Base-by-base conservation (phyloP, 2,329 filamentous ascomycete genomes). In the Polytolypa hystricis region DNA sequence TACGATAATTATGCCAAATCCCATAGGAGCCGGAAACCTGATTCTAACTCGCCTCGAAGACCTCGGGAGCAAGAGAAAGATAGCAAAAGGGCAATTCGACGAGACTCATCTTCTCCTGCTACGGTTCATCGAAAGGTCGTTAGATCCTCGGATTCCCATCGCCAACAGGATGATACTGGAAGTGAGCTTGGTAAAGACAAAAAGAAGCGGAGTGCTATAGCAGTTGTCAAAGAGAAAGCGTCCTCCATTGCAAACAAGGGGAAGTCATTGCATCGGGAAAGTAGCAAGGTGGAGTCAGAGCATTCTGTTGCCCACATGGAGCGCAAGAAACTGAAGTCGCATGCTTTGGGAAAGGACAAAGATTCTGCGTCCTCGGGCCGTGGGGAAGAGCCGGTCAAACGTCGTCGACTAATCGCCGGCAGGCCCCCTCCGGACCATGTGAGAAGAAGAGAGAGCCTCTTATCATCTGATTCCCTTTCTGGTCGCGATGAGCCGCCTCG, bases 351-450 rank as follows among this genome's bases (percentile, higher is more conserved):
- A 15, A 49, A 47, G 20, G 54, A 54, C 12, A 56, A 52, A n/a
- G 57, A 62, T 29, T 48, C 50, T 10, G 49, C 42, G 32, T 40
- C 42, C 11, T 37, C 44, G 20, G 40, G 38, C 20, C 52, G 53
- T 16, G 47, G 46, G 4, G 60, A 64, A 25, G 61, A 64, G 19
- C 49, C 48, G 4, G 48, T 54, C 28, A 60, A 60, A 42, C 51
- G 57, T 34, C 50, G 62, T 35, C 57, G 61, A 16, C 46, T 64
- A 27, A 61, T 64, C 34, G 52, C 62, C 14, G 62, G 62, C 35
- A 51, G 59, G 14, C 60, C 60, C 18, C 60, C 59, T 1, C 53
- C 58, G 23, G 56, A 62, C 38, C 56, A 52, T 30, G 30, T 37
- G 16, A 38, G 36, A 27, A 50, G 49, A 38, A 41, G 53, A 28